Evolutionary conservation across 2,329 filamentous ascomycete species (phyloP), one percentile per base, ranked within the genome.

Genomic region (Microdochium trichocladiopsis): DNA sequence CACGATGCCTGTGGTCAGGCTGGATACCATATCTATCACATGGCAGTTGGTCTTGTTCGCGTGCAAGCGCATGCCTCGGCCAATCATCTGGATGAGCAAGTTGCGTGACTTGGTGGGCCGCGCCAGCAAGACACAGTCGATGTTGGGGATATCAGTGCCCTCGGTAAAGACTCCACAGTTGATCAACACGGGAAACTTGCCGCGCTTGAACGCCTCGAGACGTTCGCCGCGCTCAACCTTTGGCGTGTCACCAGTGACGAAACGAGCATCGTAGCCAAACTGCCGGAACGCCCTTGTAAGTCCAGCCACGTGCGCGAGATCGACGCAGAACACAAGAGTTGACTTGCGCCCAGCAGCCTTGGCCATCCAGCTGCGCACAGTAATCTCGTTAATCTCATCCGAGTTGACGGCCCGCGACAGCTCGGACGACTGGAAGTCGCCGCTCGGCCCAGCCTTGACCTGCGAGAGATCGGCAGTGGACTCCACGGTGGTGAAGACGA

Each of bases 111-210:
- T 85, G 1, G 94, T 99, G 0, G 94, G 94, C 23, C 94, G 78
- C 3, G 88, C 91, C 9, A 99, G 78, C 9, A 99, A 66, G 23
- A 99, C 82, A 64, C 94, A 97, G 71, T 99, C 94, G 58, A 99
- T 89, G 65, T 95, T 96, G 5, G 95, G 94, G 28, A 99, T 96
- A 63, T 99, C 94, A 1, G 94, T 99, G 2, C 94, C 94, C 72
- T 99, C 94, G 0, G 93, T 97, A 63, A 96, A 97, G 41, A 99
- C 88, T 9, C 92, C 92, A 63, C 94, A 97, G 66, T 99, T 99
- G 50, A 99, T 72, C 14, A 99, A 77, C 1, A 99, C 90, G 0
- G 90, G 90, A 56, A 89, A 97, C 45, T 91, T 80, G 8, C 84
- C 80, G 2, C 74, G 77, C 57, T 80, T 87, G 69, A 99, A 99